These are phyloP conservation scores for Leptoxyphium fumago DNA, from an alignment of 2,329 filamentous ascomycete species.

Conservation along the genomic window DNA sequence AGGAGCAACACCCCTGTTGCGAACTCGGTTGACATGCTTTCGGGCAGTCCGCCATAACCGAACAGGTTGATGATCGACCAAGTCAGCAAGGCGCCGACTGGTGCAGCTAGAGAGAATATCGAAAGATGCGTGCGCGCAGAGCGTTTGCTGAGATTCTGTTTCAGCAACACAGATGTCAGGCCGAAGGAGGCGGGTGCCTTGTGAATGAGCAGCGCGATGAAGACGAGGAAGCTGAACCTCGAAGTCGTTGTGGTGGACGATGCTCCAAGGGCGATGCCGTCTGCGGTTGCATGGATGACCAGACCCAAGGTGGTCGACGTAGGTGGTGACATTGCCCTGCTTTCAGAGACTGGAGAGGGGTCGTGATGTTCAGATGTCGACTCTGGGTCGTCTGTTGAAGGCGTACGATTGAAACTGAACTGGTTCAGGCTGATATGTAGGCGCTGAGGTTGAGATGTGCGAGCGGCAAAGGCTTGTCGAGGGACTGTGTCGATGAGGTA, in stretches of 20 bases:
- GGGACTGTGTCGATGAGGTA: conserved; percentile 84
- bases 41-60: conserved; percentile 43
- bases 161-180: conserved; percentile 74
- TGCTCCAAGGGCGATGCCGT: conserved; percentile 90
- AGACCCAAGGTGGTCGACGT: conserved; percentile 61
- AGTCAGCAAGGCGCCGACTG: conserved; percentile 68
- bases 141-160: conserved; percentile 80
- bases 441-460: conserved; percentile 40
- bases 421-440: conserved; percentile 83
- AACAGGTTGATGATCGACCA: conserved; percentile 66
- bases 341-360: conserved; percentile 8
- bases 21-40: conserved; percentile 53
- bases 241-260: conserved; percentile 50
- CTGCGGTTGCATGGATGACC: conserved; percentile 90
- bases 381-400: conserved; percentile 9
- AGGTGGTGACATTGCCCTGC: conserved; percentile 12
- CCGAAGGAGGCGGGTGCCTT: conserved; percentile 92
- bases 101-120: conserved; percentile 83
- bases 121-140: conserved; percentile 71
- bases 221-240: conserved; percentile 77
- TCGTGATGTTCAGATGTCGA: conserved; percentile 5
- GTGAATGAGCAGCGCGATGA: conserved; percentile 92
- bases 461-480: conserved; percentile 50
- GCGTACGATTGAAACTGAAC: conserved; percentile 36
- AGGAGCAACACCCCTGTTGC: conserved; percentile 84